Conservation (phyloP, 495 filamentous ascomycete species). For the Recurvomyces mirabilis region DNA sequence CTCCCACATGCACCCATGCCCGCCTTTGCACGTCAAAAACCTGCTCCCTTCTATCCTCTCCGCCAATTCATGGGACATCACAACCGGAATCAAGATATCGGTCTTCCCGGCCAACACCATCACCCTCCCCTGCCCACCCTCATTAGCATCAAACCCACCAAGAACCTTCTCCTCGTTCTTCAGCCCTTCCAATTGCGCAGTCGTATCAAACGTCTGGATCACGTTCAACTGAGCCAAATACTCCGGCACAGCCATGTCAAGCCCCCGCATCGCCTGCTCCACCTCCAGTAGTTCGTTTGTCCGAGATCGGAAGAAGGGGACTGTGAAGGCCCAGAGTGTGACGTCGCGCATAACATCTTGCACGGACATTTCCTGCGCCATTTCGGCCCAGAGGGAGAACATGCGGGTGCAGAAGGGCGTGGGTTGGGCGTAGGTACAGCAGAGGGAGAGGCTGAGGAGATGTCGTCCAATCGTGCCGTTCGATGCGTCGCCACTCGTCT, state of each 20-base stretch:
- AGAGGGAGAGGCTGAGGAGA: conserved; percentile 8
- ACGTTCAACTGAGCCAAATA: conserved; percentile 19
- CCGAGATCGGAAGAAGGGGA: conserved; percentile 14
- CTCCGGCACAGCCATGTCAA: conserved; percentile 10
- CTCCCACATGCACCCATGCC: conserved; percentile 18
- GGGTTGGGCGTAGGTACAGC: conserved; percentile 19
- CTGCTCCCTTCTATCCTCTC: conserved; percentile 15
- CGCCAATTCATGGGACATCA: conserved; percentile 14
- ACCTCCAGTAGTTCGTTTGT: conserved; percentile 10
- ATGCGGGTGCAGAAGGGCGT: conserved; percentile 12
- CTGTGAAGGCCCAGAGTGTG: conserved; percentile 19
- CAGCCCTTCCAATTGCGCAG: conserved; percentile 5
- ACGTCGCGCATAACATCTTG: conserved; percentile 20
- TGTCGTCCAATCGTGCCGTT: not conserved
- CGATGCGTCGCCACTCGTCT: too few relatives aligned
- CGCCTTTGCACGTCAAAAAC: conserved; percentile 15
- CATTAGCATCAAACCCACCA: conserved; percentile 2
- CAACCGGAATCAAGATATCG: conserved; percentile 18
- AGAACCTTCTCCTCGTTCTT: conserved; percentile 1
- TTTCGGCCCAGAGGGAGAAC: conserved; percentile 19
- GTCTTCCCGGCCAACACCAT: conserved; percentile 17
- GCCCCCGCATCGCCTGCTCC: conserved; percentile 13
- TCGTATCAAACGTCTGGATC: conserved; percentile 19
- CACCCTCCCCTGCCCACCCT: too few relatives aligned
- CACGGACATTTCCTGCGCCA: conserved; percentile 14